These are phyloP conservation scores for Kuraishia borneana DNA, from an alignment of 805 yeast species.

Conservation along the genomic window DNA sequence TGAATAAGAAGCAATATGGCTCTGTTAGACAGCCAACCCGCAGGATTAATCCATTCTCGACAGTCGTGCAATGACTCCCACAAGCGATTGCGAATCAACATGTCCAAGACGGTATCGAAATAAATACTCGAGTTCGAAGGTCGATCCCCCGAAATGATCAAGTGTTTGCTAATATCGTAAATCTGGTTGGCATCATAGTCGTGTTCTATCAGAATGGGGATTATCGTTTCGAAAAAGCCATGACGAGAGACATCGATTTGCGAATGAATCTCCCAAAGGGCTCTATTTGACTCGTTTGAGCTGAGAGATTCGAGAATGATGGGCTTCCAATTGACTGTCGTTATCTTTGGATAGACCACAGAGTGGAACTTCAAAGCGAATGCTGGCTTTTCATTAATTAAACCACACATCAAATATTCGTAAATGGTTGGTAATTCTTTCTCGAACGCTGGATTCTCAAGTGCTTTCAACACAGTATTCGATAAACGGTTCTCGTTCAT, in stretches of 20 bases:
- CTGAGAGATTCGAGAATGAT: background rate
- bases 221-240: background rate
- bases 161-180: background rate
- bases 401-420: too few species aligned
- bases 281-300: background rate
- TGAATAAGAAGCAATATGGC: background rate
- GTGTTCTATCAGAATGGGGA: background rate
- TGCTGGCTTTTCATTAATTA: too few species aligned
- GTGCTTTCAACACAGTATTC: too few species aligned
- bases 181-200: background rate
- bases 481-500: too few species aligned
- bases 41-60: too few species aligned
- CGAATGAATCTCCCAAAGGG: background rate
- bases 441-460: too few species aligned
- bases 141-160: background rate
- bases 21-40: background rate
- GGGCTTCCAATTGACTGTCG: background rate
- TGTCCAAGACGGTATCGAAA: background rate
- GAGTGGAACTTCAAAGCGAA: too few species aligned
- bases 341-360: background rate
- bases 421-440: too few species aligned
- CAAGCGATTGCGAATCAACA: background rate
- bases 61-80: too few species aligned
- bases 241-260: background rate
- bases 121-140: background rate